Percentiles rank a stretch among this genome's conserved stretches.
Conservation (phyloP, 768 basidiomycete genomes). For the Mycena vulgaris region DNA sequence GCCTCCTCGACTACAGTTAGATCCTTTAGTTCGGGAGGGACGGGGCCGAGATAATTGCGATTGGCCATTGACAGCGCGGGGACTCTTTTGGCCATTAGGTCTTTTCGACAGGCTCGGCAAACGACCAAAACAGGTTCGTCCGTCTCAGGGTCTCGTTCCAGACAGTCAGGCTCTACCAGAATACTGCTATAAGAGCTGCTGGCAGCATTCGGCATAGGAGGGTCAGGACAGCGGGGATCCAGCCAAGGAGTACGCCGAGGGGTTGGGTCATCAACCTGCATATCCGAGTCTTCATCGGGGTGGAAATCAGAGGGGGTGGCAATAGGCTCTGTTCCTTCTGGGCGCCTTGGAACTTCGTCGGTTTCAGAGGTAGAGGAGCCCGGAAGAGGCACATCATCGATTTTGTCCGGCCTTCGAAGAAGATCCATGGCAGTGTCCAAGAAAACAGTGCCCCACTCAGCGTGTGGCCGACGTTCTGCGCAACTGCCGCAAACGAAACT, state of each 20-base stretch:
- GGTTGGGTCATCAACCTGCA: not conserved
- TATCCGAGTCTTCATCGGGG: not conserved
- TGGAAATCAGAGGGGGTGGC: too few relatives aligned
- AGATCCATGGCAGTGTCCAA: not conserved
- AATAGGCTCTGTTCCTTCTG: too few relatives aligned
- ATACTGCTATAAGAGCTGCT: not conserved
- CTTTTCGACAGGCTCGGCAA: not conserved
- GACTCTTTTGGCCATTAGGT: not conserved
- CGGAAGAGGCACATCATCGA: too few relatives aligned
- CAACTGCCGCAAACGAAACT: not conserved
- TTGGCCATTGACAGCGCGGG: not conserved
- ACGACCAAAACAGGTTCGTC: not conserved
- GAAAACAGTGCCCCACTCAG: not conserved
- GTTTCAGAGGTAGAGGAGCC: too few relatives aligned
- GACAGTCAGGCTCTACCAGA: not conserved
- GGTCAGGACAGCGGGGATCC: too few relatives aligned
- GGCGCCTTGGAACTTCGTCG: too few relatives aligned
- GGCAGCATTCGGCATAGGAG: not conserved
- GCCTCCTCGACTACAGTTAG: constrained; percentile 43
- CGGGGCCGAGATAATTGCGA: constrained; percentile 7
- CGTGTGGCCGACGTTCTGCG: not conserved
- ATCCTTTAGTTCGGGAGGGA: constrained; percentile 12
- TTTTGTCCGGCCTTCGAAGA: not conserved
- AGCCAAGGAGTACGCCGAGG: too few relatives aligned
- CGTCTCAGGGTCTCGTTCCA: not conserved